A percentile compares a stretch with the other conserved stretches of the same genome.
These are phyloP conservation scores for Rhazya stricta DNA, from an alignment of 257 asterid species.

Conservation along the genomic window DNA sequence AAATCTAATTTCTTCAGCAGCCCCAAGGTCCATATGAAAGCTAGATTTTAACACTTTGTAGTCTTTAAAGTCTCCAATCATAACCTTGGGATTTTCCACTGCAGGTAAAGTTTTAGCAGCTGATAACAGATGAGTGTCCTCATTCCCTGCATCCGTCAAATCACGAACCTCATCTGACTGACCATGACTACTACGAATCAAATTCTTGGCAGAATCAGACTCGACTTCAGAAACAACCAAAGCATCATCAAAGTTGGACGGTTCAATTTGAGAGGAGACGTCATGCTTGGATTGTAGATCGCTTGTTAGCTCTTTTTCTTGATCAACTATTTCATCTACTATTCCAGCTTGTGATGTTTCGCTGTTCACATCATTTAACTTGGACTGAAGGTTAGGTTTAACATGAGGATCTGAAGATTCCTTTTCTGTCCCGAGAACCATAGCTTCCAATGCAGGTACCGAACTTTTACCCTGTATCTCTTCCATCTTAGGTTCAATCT, in stretches of 20 bases:
- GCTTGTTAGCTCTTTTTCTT: constrained; percentile 19
- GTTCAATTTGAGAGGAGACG: constrained; percentile 24
- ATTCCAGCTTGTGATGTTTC: constrained; percentile 18
- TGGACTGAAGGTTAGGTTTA: constrained; percentile 9
- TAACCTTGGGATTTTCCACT: constrained; percentile 15
- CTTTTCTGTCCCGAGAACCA: constrained; percentile 23
- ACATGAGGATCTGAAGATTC: constrained; percentile 17
- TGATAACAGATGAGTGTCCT: constrained; percentile 10
- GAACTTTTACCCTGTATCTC: constrained; percentile 10
- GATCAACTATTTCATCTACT: constrained; percentile 12
- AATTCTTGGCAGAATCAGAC: constrained; percentile 21
- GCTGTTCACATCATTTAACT: constrained; percentile 23
- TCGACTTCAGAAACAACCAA: constrained; percentile 17
- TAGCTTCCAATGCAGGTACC: neutral
- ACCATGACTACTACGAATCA: neutral
- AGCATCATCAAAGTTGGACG: constrained; percentile 22
- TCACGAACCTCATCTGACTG: constrained; percentile 12
- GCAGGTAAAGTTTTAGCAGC: constrained; percentile 16
- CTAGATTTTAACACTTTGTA: constrained; percentile 17
- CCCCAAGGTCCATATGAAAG: constrained; percentile 23
- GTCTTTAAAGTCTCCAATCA: constrained; percentile 29
- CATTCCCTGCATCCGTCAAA: constrained; percentile 6
- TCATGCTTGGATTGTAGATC: constrained; percentile 18
- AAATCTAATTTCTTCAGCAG: constrained; percentile 24
- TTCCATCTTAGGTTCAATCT: constrained; percentile 8